Base-by-base conservation (phyloP, 305 asterid species). In the Withania somnifera region DNA sequence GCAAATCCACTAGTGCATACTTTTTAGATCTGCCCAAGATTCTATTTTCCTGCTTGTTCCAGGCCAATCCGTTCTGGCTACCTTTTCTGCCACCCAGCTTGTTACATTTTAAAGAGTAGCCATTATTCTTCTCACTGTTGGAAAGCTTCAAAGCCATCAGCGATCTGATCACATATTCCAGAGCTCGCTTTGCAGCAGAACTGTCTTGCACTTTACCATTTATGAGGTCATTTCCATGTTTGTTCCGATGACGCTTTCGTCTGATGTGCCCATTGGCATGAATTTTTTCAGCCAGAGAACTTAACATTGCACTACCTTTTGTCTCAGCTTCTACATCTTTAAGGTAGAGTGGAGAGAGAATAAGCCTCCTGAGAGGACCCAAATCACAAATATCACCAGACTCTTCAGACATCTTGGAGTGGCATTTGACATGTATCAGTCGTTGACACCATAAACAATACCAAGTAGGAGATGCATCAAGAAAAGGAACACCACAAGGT, bases 371-470 rank as follows among this genome's bases (percentile, higher is more conserved):
- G 36, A 91, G 94, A 86, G 92, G 85, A 87, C 98, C 98, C 11
- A 93, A 86, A 90, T 93, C 97, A 84, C 98, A 93, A 22, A 83
- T 85, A 85, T 93, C 97, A 64, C 93, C 94, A 53, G 82, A 89
- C 79, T 92, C 94, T 86, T 92, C 94, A 22, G 95, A 92, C 97
- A 93, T 93, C 86, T 89, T 93, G 50, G 87, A 89, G 78, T 93
- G 98, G 86, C 98, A 93, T 83, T 90, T 88, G 66, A 93, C 98
- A 85, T 93, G 98, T 87, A 93, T 90, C 69, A 91, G 84, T 11
- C 89, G 92, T 83, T 92, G 98, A 87, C 98, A 93, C 98, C 98
- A 93, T 66, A 92, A 86, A 90, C 98, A 93, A 80, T 89, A 89
- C 98, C 98, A 93, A 76, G 93, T 93, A 64, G 98, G 97, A 63